A percentile compares a stretch with the other conserved stretches of the same genome.
Conservation (phyloP, 345 rosid genomes). For the Bruguiera parviflora region DNA sequence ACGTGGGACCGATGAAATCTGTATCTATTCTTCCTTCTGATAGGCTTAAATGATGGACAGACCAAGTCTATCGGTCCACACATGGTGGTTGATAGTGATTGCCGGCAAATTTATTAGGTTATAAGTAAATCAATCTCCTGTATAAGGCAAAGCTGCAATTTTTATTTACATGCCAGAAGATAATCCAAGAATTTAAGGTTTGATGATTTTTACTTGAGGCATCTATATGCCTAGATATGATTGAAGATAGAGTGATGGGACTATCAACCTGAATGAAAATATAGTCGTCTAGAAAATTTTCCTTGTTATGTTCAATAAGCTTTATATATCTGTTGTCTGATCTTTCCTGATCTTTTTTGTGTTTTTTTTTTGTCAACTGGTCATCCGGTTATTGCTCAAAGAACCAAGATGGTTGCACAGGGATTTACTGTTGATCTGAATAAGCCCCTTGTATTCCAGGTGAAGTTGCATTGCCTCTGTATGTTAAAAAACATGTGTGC, state of each 20-base stretch:
- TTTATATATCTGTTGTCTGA: neutral
- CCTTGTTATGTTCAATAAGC: neutral
- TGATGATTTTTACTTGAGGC: too few relatives aligned
- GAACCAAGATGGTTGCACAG: slow-evolving; percentile 68
- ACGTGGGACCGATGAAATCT: slow-evolving; percentile 10
- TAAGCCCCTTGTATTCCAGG: slow-evolving; percentile 95
- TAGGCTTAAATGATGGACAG: neutral
- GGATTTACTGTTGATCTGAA: slow-evolving; percentile 75
- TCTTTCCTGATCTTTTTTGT: neutral
- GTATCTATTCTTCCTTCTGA: neutral
- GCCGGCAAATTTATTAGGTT: slow-evolving; percentile 5
- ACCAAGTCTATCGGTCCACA: neutral
- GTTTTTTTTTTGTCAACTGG: neutral
- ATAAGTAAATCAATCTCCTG: neutral
- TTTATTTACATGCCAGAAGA: neutral
- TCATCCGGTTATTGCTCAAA: slow-evolving; percentile 19
- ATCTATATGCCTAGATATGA: neutral
- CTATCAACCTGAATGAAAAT: too few relatives aligned
- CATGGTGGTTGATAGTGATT: neutral
- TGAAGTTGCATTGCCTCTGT: slow-evolving; percentile 20
- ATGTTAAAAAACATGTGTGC: too few relatives aligned
- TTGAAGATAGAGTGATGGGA: neutral
- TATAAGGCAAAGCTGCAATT: neutral
- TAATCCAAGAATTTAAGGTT: neutral
- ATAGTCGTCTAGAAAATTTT: too few relatives aligned